A percentile compares a stretch with the other conserved stretches of the same genome.
Conservation (phyloP, 1,284 basidiomycete genomes). For the Cutaneotrichosporon dermatis region DNA sequence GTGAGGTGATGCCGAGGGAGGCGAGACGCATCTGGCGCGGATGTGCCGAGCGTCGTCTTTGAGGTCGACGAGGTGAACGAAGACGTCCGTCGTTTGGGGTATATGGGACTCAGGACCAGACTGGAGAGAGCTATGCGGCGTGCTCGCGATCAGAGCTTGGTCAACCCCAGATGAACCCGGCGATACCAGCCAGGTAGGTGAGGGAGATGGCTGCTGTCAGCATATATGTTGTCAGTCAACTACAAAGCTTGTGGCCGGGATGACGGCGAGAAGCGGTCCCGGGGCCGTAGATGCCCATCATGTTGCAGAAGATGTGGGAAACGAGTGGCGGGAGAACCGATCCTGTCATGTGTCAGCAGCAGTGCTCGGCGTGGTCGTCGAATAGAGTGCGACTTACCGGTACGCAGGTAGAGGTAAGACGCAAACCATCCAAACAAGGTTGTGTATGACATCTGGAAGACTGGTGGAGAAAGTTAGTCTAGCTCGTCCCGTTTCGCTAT, state of each 20-base stretch:
- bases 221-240: neutral
- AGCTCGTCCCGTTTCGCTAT: neutral
- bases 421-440: constrained; percentile 87
- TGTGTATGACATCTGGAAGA: constrained; percentile 82
- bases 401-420: constrained; percentile 77
- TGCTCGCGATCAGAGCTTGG: constrained; percentile 7
- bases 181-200: constrained; percentile 42
- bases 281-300: constrained; percentile 65
- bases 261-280: constrained; percentile 31
- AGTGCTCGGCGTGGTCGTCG: too few species aligned
- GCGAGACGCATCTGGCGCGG: too few species aligned
- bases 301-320: constrained; percentile 86
- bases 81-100: too few species aligned
- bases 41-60: too few species aligned
- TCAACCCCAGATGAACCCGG: constrained; percentile 30
- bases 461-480: constrained; percentile 49
- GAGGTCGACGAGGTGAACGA: too few species aligned
- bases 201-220: constrained; percentile 26
- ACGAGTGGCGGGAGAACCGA: constrained; percentile 56
- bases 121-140: too few species aligned
- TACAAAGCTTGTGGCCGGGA: constrained; percentile 29
- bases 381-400: constrained; percentile 53
- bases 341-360: constrained; percentile 25
- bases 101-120: too few species aligned
- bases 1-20: too few species aligned